Conservation (phyloP, 257 asterid species). For the Capsicum chinense region DNA sequence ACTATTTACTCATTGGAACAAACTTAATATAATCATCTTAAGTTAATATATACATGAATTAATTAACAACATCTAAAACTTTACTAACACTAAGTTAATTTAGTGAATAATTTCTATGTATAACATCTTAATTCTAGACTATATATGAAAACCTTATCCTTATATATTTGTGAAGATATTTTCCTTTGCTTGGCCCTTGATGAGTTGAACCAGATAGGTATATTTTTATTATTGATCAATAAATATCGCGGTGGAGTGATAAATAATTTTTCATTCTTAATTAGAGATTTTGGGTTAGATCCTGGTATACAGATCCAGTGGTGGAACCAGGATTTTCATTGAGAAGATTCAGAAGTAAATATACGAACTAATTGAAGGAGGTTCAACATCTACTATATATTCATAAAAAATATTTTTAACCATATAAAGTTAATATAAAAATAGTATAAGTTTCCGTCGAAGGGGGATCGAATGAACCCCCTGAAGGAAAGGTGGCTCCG, state of each 20-base stretch:
- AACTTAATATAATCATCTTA: background rate
- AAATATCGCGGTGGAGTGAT: rapidly evolving
- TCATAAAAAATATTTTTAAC: too few relatives aligned
- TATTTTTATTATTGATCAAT: background rate
- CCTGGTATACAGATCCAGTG: too few relatives aligned
- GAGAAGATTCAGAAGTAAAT: too few relatives aligned
- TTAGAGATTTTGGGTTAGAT: background rate
- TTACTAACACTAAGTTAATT: too few relatives aligned
- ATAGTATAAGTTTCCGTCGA: too few relatives aligned
- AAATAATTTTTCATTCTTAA: background rate
- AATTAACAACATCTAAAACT: too few relatives aligned
- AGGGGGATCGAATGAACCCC: too few relatives aligned
- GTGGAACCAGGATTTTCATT: too few relatives aligned
- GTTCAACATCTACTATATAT: too few relatives aligned
- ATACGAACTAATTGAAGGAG: too few relatives aligned
- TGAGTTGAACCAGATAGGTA: background rate
- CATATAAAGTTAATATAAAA: too few relatives aligned
- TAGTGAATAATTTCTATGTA: background rate
- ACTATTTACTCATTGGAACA: background rate
- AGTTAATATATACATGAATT: background rate
- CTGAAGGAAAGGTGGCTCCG: too few relatives aligned
- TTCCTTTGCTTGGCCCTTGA: background rate
- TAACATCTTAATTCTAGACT: background rate
- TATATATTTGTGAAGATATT: background rate
- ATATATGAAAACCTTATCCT: background rate